phyloP scores from a whole-genome alignment of 176 grass and related monocot species.

The Juncus inflexus region DNA sequence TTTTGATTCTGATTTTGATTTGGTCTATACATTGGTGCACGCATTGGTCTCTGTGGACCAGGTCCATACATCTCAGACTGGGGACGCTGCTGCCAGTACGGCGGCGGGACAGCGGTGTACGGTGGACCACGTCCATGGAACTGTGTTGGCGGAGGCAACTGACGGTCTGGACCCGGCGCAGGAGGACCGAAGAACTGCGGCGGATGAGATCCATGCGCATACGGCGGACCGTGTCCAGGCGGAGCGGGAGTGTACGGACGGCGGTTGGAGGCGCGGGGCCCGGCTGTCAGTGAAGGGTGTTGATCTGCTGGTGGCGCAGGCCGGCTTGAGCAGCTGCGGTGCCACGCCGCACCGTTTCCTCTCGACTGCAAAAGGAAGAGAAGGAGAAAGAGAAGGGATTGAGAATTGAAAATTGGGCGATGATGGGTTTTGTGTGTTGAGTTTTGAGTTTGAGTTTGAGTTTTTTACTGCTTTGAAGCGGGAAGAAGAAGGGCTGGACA shows the following conservation, averaged over 20 bases:
- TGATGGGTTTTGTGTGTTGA: neutral
- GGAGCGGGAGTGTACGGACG: neutral
- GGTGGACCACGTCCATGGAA: slow-evolving; percentile 13
- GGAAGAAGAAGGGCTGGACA: slow-evolving; percentile 13
- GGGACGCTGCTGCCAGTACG: slow-evolving; percentile 32
- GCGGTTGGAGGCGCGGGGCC: neutral
- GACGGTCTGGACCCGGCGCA: slow-evolving; percentile 12
- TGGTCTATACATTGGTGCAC: slow-evolving; percentile 12
- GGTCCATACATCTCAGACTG: slow-evolving; percentile 27
- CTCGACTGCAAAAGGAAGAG: slow-evolving; percentile 12
- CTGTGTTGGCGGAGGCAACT: slow-evolving; percentile 16
- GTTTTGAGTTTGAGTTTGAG: neutral
- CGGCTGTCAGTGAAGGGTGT: neutral
- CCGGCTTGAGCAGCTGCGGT: neutral
- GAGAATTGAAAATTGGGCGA: neutral
- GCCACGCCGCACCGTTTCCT: slow-evolving; percentile 8
- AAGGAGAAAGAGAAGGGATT: slow-evolving; percentile 4
- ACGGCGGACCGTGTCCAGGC: slow-evolving; percentile 5
- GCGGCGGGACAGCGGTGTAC: neutral
- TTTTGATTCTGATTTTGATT: slow-evolving; percentile 16
- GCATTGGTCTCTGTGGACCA: neutral
- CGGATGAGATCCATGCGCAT: neutral
- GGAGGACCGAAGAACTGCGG: neutral
- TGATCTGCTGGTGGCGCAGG: neutral
- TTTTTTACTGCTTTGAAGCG: slow-evolving; percentile 1